Base-by-base conservation (phyloP, 495 filamentous ascomycete species). In the Talaromyces trachyspermus region DNA sequence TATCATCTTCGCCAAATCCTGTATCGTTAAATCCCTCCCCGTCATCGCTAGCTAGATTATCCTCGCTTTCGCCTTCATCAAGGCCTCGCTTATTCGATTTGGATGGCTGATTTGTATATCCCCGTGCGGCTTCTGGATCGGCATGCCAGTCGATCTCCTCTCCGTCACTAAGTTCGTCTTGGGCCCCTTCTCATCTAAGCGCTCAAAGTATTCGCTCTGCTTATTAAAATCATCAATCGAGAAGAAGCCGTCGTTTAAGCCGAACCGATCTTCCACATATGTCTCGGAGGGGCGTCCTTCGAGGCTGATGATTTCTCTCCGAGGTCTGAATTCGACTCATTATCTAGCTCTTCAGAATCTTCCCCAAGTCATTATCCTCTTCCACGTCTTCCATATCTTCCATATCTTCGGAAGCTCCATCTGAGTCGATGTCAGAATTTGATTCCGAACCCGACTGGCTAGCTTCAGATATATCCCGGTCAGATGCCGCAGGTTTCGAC, bases 161-260 rank as follows among this genome's bases (percentile, higher is more conserved):
- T 46, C 70, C 76, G 23, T 70, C 74, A 46, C 72, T 73, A 39
- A 80, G 76, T 24, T 81, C 76, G 51, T 78, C 76, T 5, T 79
- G 76, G 51, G 85, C 85, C 81, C 84, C 44, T 70, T 65, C 12
- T 62, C 73, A 67, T 97, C 92, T 61, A 86, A 83, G 54, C 84
- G 80, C 61, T 97, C 94, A 25, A 94, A 76, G 49, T 82, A 78
- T 55, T 95, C 86, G 4, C 88, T 84, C 57, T 94, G 85, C 55
- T 83, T 88, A 74, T 98, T 98, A 76, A 98, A 98, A 43, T 95
- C 83, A 50, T 97, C 89, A 51, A 98, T 95, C 1, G 88, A 95
- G 67, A 98, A 98, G 68, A 98, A 98, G 3, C 89, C 92, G 57
- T 98, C 92, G 60, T 98, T 98, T 17, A 88, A 64, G 11, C 83